These are phyloP conservation scores for Glycine tomentella DNA, from an alignment of 306 rosid genomes.

Conservation along the genomic window DNA sequence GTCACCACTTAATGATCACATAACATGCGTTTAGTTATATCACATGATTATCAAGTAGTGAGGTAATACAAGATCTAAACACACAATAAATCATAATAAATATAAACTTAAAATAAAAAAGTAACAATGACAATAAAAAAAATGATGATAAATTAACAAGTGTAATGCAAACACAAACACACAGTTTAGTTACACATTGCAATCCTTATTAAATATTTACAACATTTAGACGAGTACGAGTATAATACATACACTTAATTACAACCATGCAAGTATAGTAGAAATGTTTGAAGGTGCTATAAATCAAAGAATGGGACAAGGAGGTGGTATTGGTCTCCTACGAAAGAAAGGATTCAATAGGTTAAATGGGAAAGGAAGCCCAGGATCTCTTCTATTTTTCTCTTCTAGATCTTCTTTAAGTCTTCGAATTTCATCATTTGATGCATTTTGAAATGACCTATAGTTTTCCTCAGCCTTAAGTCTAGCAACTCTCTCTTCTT, in stretches of 20 bases:
- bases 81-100: neutral
- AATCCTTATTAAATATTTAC: neutral
- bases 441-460: neutral
- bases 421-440: neutral
- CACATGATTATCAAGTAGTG: no score
- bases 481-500: neutral
- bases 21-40: no score
- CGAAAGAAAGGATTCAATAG: neutral
- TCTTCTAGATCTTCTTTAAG: neutral
- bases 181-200: neutral
- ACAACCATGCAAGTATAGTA: neutral
- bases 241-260: neutral
- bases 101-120: no score
- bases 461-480: neutral
- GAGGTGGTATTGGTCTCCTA: neutral
- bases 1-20: no score
- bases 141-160: neutral
- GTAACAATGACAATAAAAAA: neutral
- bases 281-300: neutral
- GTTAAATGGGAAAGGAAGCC: neutral
- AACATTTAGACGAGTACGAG: neutral
- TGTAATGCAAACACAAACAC: neutral
- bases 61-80: neutral
- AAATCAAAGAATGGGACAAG: neutral
- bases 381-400: neutral